These are phyloP conservation scores for Lentinula edodes DNA, from an alignment of 768 basidiomycete species.

Conservation along the genomic window DNA sequence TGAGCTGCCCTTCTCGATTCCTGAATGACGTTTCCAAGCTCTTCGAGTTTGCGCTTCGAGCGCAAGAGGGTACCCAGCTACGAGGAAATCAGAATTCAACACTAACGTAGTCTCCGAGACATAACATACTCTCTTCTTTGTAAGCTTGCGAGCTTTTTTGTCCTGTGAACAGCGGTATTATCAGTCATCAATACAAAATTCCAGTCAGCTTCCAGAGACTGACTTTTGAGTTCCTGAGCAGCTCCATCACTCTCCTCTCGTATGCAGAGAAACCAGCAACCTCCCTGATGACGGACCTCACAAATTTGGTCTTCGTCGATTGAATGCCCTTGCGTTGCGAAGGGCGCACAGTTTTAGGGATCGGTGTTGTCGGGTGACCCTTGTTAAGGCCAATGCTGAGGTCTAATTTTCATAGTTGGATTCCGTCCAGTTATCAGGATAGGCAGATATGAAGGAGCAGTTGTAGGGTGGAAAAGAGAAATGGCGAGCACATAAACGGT, in stretches of 20 bases:
- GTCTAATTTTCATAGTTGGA: conserved; percentile 41
- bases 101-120: background rate
- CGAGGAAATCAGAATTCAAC: conserved; percentile 6
- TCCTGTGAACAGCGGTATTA: conserved; percentile 47
- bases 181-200: background rate
- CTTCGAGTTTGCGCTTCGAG: conserved; percentile 98
- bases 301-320: conserved; percentile 89
- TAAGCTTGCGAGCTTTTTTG: conserved; percentile 98
- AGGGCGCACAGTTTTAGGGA: conserved; percentile 70
- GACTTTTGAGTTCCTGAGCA: conserved; percentile 96
- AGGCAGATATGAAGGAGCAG: background rate
- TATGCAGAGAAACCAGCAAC: conserved; percentile 97
- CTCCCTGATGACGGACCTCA: conserved; percentile 90
- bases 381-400: conserved; percentile 81
- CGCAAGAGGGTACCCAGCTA: conserved; percentile 97
- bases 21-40: conserved; percentile 87
- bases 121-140: conserved; percentile 86
- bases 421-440: conserved; percentile 8
- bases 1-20: conserved; percentile 77
- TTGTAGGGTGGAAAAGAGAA: background rate
- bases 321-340: conserved; percentile 90
- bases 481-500: background rate
- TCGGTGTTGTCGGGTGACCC: conserved; percentile 84
- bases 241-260: conserved; percentile 96
- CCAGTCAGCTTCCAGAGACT: conserved; percentile 16